phyloP scores from a whole-genome alignment of 176 grass and related monocot genomes.

The Neostapfia colusana region DNA sequence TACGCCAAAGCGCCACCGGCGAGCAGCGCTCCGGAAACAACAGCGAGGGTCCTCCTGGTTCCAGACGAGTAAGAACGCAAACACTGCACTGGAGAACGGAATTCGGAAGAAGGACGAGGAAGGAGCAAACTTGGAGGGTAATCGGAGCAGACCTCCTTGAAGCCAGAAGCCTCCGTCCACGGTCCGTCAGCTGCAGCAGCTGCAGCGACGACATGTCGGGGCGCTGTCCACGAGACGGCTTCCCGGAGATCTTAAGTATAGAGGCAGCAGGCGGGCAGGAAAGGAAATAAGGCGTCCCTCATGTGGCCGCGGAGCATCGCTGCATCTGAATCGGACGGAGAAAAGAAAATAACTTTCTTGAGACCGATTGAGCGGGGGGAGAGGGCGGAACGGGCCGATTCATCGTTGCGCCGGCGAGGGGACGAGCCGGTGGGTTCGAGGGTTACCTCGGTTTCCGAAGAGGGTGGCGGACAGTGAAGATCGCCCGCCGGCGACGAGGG shows the following conservation, averaged over 20 bases:
- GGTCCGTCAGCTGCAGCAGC: slow-evolving; percentile 77
- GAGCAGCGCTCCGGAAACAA: slow-evolving; percentile 78
- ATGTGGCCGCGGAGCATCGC: slow-evolving; percentile 1
- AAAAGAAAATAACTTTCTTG: not conserved
- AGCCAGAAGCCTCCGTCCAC: slow-evolving; percentile 61
- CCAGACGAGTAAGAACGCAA: not conserved
- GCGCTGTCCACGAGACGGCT: slow-evolving; percentile 19
- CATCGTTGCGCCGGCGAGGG: not conserved
- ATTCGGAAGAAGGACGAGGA: not conserved
- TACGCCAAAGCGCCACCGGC: slow-evolving; percentile 84
- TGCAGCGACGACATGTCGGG: slow-evolving; percentile 78
- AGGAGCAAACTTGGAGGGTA: not conserved
- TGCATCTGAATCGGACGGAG: not conserved
- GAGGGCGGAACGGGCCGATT: not conserved
- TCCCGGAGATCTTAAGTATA: slow-evolving; percentile 22
- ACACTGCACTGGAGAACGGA: not conserved
- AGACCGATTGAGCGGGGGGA: not conserved
- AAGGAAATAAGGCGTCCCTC: not conserved
- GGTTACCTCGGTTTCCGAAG: slow-evolving; percentile 28
- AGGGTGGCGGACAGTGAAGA: not conserved
- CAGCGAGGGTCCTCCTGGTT: slow-evolving; percentile 64
- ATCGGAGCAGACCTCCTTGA: slow-evolving; percentile 62
- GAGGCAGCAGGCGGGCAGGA: not conserved
- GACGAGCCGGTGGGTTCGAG: not conserved
- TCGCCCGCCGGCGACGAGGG: slow-evolving; percentile 20